Base-by-base conservation (phyloP, 768 basidiomycete genomes). In the Galerina sulciceps region DNA sequence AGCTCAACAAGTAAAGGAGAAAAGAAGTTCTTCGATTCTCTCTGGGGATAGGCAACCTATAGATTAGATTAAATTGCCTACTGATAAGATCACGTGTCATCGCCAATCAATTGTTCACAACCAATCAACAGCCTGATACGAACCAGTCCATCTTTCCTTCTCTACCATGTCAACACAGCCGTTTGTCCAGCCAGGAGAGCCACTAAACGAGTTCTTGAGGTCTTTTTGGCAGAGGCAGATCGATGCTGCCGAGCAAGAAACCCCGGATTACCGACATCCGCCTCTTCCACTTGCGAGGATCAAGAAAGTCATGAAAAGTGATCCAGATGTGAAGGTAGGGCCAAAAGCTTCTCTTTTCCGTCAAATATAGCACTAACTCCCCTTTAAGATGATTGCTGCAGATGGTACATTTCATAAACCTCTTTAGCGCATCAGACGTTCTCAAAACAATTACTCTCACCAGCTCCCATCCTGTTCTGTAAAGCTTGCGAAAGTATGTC, bases 291-390 rank as follows among this genome's bases (percentile, higher is more conserved):
- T 99, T 31, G 97, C 97, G 15, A 80, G 97, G 71, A 97, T 99
- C 68, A 99, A 98, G 81, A 99, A 98, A 73, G 96, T 98, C 57
- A 97, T 98, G 93, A 98, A 99, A 81, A 96, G 91, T 72, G 94
- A 95, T 76, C 93, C 94, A 3, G 94, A 96, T 66, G 94, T 98
- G 62, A 95, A 95, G 85, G 94, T 96, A 70, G 69, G 86, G 44
- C 44, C n/a, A n/a, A 18, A 56, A 42, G 17, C 34, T 13, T 43
- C 50, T 20, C 3, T 23, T 34, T 48, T 45, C 42, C 14, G 46
- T 14, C 2, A 15, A 9, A 18, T n/a, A 6, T 11, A 34, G 2
- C 18, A 3, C 22, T 53, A 40, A 53, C 5, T 6, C 11, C 18
- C 4, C 9, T 18, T 59, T 36, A 47, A 95, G 95, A 99, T 99